Evolutionary conservation across 2,329 filamentous ascomycete genomes (phyloP), one percentile per base, ranked within the genome.

Genomic region (Monilinia fructigena): DNA sequence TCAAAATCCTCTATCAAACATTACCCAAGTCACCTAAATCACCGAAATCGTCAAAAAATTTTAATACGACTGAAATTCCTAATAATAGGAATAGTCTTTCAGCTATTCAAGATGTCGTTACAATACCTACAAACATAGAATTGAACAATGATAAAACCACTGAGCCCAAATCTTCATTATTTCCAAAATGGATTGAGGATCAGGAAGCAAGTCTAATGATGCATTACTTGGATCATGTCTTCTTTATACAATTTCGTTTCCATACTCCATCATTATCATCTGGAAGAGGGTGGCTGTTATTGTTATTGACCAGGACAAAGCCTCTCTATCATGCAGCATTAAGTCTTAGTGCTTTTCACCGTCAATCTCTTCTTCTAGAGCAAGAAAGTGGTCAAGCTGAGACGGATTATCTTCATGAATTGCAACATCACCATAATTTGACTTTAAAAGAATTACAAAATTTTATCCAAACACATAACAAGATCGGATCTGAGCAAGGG

Each of bases 161-260:
- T 4, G 40, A 63, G 12, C 45, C 47, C 23, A n/a, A 55, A 23
- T 53, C 59, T 38, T n/a, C 38, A 3, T 48, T 62, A 28, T 47
- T 38, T 18, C 58, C 65, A 50, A 65, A 63, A 53, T 69, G 73
- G 47, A 63, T 63, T n/a, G 61, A 63, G n/a, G 61, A 63, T 20
- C 61, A 63, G 55, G 61, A 63, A 63, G 65, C 68, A 42, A 66
- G 72, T 70, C 79, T 82, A 48, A 76, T 83, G 67, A 85, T 86
- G 81, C 80, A 85, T 66, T 88, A 87, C 72, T 79, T 88, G 52
- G 86, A 89, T 74, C 82, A 85, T 68, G 80, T 87, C 23, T 83
- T 88, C 68, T 85, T 86, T 1, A 85, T 86, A 69, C 77, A 88
- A 0, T 88, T 86, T 70, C 86, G 86, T 4, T 86, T 87, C 73